phyloP scores from a whole-genome alignment of 176 grass and related monocot genomes.

The Musa troglodytarum region DNA sequence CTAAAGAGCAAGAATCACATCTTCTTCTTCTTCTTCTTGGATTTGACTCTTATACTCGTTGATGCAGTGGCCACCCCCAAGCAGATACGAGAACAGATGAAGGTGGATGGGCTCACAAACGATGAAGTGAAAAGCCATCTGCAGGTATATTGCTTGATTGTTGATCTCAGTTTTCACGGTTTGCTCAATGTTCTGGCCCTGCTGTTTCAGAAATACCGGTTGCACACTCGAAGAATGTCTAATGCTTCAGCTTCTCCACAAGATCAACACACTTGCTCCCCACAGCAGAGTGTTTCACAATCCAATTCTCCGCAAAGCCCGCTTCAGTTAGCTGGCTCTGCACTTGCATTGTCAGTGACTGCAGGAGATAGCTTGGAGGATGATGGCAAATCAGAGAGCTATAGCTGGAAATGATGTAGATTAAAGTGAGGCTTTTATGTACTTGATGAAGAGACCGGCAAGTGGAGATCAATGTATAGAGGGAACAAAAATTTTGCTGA shows the following conservation, averaged over 20 bases:
- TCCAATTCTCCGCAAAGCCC: constrained; percentile 61
- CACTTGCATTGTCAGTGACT: constrained; percentile 34
- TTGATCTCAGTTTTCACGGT: neutral
- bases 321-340: constrained; percentile 43
- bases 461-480: neutral
- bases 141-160: constrained; percentile 29
- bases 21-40: neutral
- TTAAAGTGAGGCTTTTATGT: neutral
- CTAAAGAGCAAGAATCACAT: too few species aligned
- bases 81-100: constrained; percentile 91
- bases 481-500: neutral
- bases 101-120: constrained; percentile 87
- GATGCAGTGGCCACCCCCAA: constrained; percentile 79
- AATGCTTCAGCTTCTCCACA: constrained; percentile 1
- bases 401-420: constrained; percentile 30
- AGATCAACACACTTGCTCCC: constrained; percentile 41
- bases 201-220: constrained; percentile 59
- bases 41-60: neutral
- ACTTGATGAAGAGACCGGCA: neutral
- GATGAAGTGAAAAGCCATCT: constrained; percentile 97
- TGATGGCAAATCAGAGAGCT: constrained; percentile 58
- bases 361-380: constrained; percentile 61
- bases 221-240: constrained; percentile 50
- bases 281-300: constrained; percentile 69
- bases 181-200: neutral